Percentiles rank a stretch among this genome's conserved stretches.
phyloP scores from a whole-genome alignment of 805 yeast genomes.

The Maudiozyma serrabonitensis region DNA sequence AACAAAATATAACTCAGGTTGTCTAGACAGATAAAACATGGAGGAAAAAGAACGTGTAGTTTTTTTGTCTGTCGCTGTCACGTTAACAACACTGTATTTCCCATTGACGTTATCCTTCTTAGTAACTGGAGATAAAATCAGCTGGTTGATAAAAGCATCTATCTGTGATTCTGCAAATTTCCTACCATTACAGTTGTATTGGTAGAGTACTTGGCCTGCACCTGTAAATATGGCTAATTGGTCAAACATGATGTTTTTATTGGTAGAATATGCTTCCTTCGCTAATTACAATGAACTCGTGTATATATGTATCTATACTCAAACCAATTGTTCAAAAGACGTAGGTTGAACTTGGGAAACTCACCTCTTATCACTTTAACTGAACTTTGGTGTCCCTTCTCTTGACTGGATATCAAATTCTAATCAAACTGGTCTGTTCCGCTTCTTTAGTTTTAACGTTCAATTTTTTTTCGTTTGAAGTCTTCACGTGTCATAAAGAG shows the following conservation, averaged over 20 bases:
- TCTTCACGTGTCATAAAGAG: too few species aligned
- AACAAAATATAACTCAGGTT: slow-evolving; percentile 27
- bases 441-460: too few species aligned
- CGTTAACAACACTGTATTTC: slow-evolving; percentile 12
- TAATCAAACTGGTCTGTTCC: too few species aligned
- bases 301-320: too few species aligned
- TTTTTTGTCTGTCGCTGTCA: slow-evolving; percentile 2
- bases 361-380: too few species aligned
- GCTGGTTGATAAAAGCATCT: slow-evolving; percentile 20
- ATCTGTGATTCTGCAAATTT: slow-evolving; percentile 24
- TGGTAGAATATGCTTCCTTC: too few species aligned
- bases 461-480: too few species aligned
- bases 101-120: slow-evolving; percentile 13
- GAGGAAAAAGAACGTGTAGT: slow-evolving; percentile 13
- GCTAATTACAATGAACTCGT: not conserved
- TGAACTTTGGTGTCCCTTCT: too few species aligned
- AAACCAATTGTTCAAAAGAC: too few species aligned
- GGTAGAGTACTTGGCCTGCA: slow-evolving; percentile 24
- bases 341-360: too few species aligned
- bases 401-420: too few species aligned
- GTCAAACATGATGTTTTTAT: slow-evolving; percentile 16
- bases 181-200: slow-evolving; percentile 21
- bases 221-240: slow-evolving; percentile 26
- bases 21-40: slow-evolving; percentile 25
- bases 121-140: slow-evolving; percentile 19